phyloP scores from a whole-genome alignment of 208 protist genomes.

The Leptomonas seymouri region DNA sequence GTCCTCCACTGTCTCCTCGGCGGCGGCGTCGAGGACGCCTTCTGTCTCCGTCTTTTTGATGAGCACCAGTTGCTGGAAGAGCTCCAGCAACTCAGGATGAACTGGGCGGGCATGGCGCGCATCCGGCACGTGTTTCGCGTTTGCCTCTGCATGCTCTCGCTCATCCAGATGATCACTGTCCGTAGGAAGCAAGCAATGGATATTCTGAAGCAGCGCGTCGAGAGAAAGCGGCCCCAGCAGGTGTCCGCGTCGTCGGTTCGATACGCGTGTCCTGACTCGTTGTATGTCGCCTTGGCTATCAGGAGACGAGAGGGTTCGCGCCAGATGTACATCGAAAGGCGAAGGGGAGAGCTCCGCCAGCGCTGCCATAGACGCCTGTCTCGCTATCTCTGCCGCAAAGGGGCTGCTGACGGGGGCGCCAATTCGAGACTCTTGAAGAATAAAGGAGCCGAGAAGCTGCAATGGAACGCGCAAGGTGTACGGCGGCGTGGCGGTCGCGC shows the following conservation, averaged over 20 bases:
- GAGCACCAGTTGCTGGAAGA: slow-evolving; percentile 1
- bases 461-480: slow-evolving; percentile 15
- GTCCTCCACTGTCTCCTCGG: slow-evolving; percentile 9
- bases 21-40: not conserved
- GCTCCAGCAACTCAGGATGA: slow-evolving; percentile 12
- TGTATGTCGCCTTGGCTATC: not conserved
- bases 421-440: slow-evolving; percentile 28
- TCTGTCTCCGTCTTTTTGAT: slow-evolving; percentile 2
- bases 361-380: not conserved
- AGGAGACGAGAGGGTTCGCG: not conserved
- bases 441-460: slow-evolving; percentile 23
- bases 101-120: not conserved
- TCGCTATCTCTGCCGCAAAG: not conserved
- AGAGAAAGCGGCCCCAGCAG: not conserved
- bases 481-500: not conserved
- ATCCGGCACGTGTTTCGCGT: too few species aligned
- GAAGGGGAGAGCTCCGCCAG: not conserved
- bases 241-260: not conserved
- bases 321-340: not conserved
- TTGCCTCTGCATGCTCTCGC: not conserved
- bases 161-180: not conserved
- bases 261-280: not conserved
- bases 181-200: not conserved
- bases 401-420: not conserved
- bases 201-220: not conserved